Evolutionary conservation across 108 stramenopile species (phyloP), one percentile per base, ranked within the genome.

Genomic region (Craspedostauros australis): DNA sequence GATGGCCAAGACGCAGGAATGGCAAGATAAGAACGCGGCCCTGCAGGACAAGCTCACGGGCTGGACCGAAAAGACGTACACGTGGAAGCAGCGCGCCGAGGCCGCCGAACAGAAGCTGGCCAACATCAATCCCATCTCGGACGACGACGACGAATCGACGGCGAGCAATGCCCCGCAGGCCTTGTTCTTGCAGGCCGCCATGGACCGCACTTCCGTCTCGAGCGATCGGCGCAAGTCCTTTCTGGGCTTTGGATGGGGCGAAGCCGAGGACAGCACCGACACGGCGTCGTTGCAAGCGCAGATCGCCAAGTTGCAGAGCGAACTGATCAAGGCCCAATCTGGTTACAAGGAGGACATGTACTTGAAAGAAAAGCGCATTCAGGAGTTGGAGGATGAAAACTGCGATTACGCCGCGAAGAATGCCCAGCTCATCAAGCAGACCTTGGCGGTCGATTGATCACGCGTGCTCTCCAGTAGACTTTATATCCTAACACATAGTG

Each of bases 271-370:
- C 7, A 23, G 49, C 22, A 44, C 46, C 29, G 64, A 62, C 14
- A 15, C n/a, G n/a, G 36, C 47, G 12, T 32, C 27, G 8, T 50
- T 60, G 26, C 38, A 53, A 24, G 29, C 40, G 23, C 65, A 43
- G 45, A 66, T 54, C 28, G 34, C 50, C 16, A 33, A 64, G 33
- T 40, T 76, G 37, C 46, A 50, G 26, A 69, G 67, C 24, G 68
- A 76, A 23, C 20, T 76, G 9, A 68, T 76, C 42, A 64, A 62
- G 38, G 19, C 69, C 42, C 52, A 59, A 41, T 37, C 64, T 3
- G 29, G 55, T 1, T 68, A 64, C 39, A 76, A 69, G 31, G 64
- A 76, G 12, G 62, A 70, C 26, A 27, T 57, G 31, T 76, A 76
- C 39, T 46, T 6, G 8, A 60, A 30, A 2, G 53, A 69, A 47